These are phyloP conservation scores for Aureobasidium leucospermi DNA, from an alignment of 2,329 filamentous ascomycete genomes.

Conservation along the genomic window DNA sequence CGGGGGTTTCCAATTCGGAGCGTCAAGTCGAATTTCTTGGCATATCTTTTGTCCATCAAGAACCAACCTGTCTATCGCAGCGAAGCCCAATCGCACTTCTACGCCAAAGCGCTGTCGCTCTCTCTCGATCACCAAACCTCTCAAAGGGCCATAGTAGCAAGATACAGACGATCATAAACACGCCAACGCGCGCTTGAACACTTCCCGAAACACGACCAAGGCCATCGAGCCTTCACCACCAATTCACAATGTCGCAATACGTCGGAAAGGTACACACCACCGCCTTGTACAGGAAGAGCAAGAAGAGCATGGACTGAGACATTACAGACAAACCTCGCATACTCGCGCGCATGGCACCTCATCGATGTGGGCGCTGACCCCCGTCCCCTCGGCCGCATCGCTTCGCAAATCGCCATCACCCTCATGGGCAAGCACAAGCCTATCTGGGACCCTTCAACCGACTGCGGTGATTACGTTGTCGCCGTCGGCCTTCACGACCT, in stretches of 20 bases:
- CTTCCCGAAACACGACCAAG: not conserved
- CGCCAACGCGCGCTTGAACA: not conserved
- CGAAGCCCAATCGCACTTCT: not conserved
- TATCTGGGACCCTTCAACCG: constrained; percentile 91
- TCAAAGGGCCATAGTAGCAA: too few relatives aligned
- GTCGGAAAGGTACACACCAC: constrained; percentile 56
- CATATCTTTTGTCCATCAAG: not conserved
- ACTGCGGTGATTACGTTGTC: constrained; percentile 98
- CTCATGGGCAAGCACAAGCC: constrained; percentile 99
- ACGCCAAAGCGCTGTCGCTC: not conserved
- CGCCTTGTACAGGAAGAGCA: not conserved
- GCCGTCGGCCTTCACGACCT: constrained; percentile 83
- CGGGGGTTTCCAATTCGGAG: not conserved
- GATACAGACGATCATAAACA: not conserved
- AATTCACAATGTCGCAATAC: constrained; percentile 63
- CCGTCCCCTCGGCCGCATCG: constrained; percentile 82
- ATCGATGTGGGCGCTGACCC: constrained; percentile 60
- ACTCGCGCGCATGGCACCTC: constrained; percentile 94
- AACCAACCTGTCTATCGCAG: not conserved
- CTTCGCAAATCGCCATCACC: constrained; percentile 74
- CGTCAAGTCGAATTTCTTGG: not conserved
- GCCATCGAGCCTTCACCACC: constrained; percentile 3
- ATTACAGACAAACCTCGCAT: constrained; percentile 81
- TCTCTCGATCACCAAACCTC: not conserved
- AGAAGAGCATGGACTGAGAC: not conserved